phyloP scores from a whole-genome alignment of 495 filamentous ascomycete species.

The Xylaria flabelliformis region DNA sequence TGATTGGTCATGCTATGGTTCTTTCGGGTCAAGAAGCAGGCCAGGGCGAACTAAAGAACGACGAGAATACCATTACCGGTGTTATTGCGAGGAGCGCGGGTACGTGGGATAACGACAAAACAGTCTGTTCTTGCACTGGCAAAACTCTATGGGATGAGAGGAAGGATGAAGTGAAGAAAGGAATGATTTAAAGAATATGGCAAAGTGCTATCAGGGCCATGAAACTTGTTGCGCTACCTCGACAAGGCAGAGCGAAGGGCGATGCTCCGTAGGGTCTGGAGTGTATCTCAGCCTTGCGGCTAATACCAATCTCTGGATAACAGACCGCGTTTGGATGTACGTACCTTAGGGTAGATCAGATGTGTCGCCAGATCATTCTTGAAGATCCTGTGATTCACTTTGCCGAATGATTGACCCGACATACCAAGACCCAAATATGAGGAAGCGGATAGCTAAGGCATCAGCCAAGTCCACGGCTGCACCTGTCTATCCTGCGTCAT shows the following conservation, averaged over 20 bases:
- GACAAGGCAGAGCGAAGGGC: not conserved
- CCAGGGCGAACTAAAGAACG: slow-evolving; percentile 63
- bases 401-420: slow-evolving; percentile 7
- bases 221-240: not conserved
- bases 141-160: slow-evolving; percentile 99
- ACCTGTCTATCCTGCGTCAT: not conserved
- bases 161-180: slow-evolving; percentile 83
- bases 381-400: slow-evolving; percentile 12
- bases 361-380: slow-evolving; percentile 19
- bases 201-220: not conserved
- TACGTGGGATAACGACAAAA: slow-evolving; percentile 99
- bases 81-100: slow-evolving; percentile 94
- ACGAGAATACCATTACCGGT: slow-evolving; percentile 83
- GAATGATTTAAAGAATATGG: slow-evolving; percentile 69
- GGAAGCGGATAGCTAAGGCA: not conserved
- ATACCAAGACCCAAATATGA: not conserved
- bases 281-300: not conserved
- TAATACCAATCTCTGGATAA: slow-evolving; percentile 8
- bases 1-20: slow-evolving; percentile 90
- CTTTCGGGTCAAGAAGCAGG: slow-evolving; percentile 66
- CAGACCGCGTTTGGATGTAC: not conserved
- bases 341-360: slow-evolving; percentile 7
- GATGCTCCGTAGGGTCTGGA: not conserved
- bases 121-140: slow-evolving; percentile 89
- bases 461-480: not conserved